Evolutionary conservation across 805 yeast species (phyloP), one percentile per base, ranked within the genome.

Genomic region (Yamadazyma kitorensis): DNA sequence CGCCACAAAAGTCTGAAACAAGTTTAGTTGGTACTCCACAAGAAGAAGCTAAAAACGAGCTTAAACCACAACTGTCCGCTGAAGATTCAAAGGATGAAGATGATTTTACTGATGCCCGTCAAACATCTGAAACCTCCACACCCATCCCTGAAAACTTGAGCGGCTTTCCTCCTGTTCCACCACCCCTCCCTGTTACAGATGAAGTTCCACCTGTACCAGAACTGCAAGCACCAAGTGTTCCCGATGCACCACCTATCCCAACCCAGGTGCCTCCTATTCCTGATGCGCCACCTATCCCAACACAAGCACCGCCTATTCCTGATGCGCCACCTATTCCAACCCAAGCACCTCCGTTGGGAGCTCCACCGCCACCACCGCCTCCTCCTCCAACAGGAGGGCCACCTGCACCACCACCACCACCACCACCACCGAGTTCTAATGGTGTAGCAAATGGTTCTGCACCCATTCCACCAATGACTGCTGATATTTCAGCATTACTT

Each of bases 401-500:
- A 4, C 52, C 53, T 6, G 51, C 56, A 10, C 54, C 52, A 10
- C 51, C 54, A 17, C 40, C 50, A 12, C 54, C 53, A 5, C 46
- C 52, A 6, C 33, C 40, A 27, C 17, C 54, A 55, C 2, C 51
- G 49, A 15, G 54, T 61, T 15, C 53, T 61, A 49, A 54, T 10
- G 46, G 54, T 10, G 40, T 55, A 5, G 44, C 64, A 8, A 48
- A 61, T 16, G 47, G 61, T 3, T 54, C 62, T n/a, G 47, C 59
- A 6, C 44, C 57, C 4, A 13, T 27, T 1, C 45, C 55, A 3
- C 46, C 60, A 8, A 43, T 55, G 4, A 41, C 52, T n/a, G 55
- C 64, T 5, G 59, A 67, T 27, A 54, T 80, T 17, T 49, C 64
- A 26, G 78, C 79, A 1, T 59, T 76, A 33, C 59, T 80, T 34